phyloP scores from a whole-genome alignment of 225 moss, liverwort and hornwort species.

The Bryoerythrophyllum caledonicum region DNA sequence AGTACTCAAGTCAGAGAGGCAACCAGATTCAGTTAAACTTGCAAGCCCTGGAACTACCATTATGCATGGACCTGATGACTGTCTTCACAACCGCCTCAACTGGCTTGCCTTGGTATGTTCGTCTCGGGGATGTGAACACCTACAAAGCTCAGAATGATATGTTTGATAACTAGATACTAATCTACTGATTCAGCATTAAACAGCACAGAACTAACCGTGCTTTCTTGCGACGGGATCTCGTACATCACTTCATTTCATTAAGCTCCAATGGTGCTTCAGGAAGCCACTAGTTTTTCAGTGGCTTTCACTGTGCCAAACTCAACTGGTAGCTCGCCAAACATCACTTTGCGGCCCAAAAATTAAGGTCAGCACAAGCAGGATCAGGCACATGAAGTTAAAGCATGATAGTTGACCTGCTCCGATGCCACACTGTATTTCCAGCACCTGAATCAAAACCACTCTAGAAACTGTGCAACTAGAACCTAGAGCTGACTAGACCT shows the following conservation, averaged over 20 bases:
- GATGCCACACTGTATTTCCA: constrained; percentile 30
- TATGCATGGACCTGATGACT: neutral
- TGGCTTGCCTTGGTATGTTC: neutral
- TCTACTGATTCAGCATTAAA: constrained; percentile 3
- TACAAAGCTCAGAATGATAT: neutral
- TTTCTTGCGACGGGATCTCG: constrained; percentile 8
- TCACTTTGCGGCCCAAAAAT: neutral
- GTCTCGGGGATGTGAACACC: neutral
- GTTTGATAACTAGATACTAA: neutral
- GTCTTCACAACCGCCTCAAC: neutral
- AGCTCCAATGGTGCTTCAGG: constrained; percentile 19
- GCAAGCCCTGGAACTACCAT: neutral
- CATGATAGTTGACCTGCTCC: constrained; percentile 18
- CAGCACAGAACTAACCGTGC: neutral
- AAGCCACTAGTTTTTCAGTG: constrained; percentile 24
- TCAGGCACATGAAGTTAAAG: constrained; percentile 17
- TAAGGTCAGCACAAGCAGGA: constrained; percentile 13
- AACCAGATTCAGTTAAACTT: neutral
- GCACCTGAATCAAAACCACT: constrained; percentile 14
- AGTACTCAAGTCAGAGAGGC: neutral
- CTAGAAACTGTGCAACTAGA: neutral
- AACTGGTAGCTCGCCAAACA: neutral
- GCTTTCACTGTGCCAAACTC: constrained; percentile 26
- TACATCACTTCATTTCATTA: neutral
- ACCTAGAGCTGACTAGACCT: neutral